phyloP scores from a whole-genome alignment of 2,329 filamentous ascomycete species.

The Neocucurbitaria cava region DNA sequence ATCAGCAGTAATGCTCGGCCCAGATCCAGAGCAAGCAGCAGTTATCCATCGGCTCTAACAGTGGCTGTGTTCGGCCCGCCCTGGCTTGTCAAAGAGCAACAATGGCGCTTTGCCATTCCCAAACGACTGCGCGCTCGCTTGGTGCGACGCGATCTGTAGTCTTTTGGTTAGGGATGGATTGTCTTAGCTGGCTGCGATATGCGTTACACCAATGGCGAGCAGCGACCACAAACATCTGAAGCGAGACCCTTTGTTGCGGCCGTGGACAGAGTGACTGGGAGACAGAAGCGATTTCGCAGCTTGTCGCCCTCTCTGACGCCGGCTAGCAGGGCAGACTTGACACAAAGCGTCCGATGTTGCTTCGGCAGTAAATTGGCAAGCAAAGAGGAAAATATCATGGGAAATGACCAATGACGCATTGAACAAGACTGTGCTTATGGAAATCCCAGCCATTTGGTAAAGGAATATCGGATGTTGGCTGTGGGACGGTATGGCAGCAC shows the following conservation, averaged over 20 bases:
- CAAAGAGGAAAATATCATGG: constrained; percentile 14
- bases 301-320: constrained; percentile 18
- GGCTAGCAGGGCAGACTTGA: constrained; percentile 24
- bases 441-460: constrained; percentile 28
- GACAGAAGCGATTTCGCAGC: constrained; percentile 13
- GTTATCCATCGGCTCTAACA: constrained; percentile 13
- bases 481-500: constrained; percentile 35
- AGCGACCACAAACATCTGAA: constrained; percentile 28
- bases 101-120: constrained; percentile 23
- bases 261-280: constrained; percentile 13
- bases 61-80: constrained; percentile 19
- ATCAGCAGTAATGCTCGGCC: constrained; percentile 34
- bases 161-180: constrained; percentile 28
- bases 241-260: constrained; percentile 1
- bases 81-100: constrained; percentile 21
- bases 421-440: constrained; percentile 9
- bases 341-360: constrained; percentile 22
- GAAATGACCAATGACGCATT: constrained; percentile 23
- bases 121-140: constrained; percentile 14
- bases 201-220: constrained; percentile 33
- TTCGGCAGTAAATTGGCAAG: constrained; percentile 11
- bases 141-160: constrained; percentile 28
- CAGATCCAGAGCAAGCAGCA: constrained; percentile 15
- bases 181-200: constrained; percentile 31
- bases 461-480: constrained; percentile 23